Evolutionary conservation across 2,329 filamentous ascomycete species (phyloP).

Genomic region (Dryadomyces sulphureus): DNA sequence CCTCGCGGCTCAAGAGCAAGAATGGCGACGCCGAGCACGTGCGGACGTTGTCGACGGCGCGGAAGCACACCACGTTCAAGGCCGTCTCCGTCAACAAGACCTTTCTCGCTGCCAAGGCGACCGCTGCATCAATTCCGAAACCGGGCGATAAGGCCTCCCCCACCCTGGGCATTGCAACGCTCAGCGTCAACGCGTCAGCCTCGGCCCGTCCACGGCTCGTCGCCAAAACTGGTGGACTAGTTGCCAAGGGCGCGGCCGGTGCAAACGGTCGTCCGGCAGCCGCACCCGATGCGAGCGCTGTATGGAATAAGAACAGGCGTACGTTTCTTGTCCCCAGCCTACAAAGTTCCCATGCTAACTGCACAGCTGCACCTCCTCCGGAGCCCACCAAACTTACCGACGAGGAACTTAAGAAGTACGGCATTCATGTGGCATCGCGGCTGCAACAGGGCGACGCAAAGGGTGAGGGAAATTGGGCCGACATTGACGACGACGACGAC

Average conservation of each 20-base stretch:
- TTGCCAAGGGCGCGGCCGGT: conserved; percentile 29
- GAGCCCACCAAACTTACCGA: conserved; percentile 75
- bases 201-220: conserved; percentile 54
- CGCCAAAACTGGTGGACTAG: conserved; percentile 48
- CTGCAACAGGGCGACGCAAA: conserved; percentile 55
- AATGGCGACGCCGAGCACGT: conserved; percentile 44
- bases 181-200: conserved; percentile 29
- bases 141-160: conserved; percentile 33
- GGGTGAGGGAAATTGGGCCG: conserved; percentile 74
- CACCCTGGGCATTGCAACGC: conserved; percentile 25
- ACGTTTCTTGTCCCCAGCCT: conserved; percentile 20
- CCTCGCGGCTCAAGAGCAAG: conserved; percentile 42
- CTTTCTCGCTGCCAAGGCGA: conserved; percentile 60
- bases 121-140: conserved; percentile 30
- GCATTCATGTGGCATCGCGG: conserved; percentile 71
- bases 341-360: background rate
- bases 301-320: conserved; percentile 87
- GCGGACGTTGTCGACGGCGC: conserved; percentile 44
- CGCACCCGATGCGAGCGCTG: conserved; percentile 56
- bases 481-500: conserved; percentile 79
- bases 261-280: conserved; percentile 43
- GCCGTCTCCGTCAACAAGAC: conserved; percentile 74
- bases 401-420: conserved; percentile 74
- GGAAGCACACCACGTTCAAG: conserved; percentile 70
- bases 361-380: conserved; percentile 45